These are phyloP conservation scores for Cryphonectria japonica DNA, from an alignment of 2,329 filamentous ascomycete genomes.

Conservation along the genomic window DNA sequence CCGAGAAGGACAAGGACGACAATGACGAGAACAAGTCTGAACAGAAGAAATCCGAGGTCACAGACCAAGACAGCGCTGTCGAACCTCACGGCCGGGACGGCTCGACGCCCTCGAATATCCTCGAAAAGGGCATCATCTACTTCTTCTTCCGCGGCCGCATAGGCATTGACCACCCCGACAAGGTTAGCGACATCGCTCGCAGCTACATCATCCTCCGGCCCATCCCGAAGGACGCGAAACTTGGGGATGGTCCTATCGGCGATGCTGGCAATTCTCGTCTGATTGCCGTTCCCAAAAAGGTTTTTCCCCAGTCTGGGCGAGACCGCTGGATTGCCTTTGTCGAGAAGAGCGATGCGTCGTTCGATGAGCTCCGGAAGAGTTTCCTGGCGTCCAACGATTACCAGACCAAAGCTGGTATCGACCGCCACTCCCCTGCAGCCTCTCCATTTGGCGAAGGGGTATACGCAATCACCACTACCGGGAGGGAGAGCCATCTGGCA, in stretches of 20 bases:
- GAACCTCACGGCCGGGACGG: slow-evolving; percentile 40
- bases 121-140: slow-evolving; percentile 90
- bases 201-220: slow-evolving; percentile 81
- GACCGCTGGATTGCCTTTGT: slow-evolving; percentile 84
- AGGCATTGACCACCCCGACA: slow-evolving; percentile 69
- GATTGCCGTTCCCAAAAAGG: slow-evolving; percentile 82
- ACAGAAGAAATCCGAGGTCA: slow-evolving; percentile 24
- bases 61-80: slow-evolving; percentile 30
- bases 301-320: slow-evolving; percentile 67
- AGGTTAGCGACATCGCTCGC: slow-evolving; percentile 73
- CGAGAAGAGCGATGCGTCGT: slow-evolving; percentile 69
- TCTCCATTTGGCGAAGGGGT: slow-evolving; percentile 82
- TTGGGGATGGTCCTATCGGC: slow-evolving; percentile 55
- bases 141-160: slow-evolving; percentile 87
- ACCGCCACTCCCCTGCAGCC: slow-evolving; percentile 69
- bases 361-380: slow-evolving; percentile 71
- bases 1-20: slow-evolving; percentile 18
- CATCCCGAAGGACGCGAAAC: slow-evolving; percentile 68
- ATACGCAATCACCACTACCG: slow-evolving; percentile 77
- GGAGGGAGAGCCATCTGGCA: slow-evolving; percentile 73
- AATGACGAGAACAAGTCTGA: slow-evolving; percentile 30
- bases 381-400: slow-evolving; percentile 72
- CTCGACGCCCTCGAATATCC: slow-evolving; percentile 55
- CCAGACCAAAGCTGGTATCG: slow-evolving; percentile 74
- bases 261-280: slow-evolving; percentile 68